Evolutionary conservation across 371 early-diverging fungal genomes (phyloP).

Genomic region (Lichtheimia hyalospora): DNA sequence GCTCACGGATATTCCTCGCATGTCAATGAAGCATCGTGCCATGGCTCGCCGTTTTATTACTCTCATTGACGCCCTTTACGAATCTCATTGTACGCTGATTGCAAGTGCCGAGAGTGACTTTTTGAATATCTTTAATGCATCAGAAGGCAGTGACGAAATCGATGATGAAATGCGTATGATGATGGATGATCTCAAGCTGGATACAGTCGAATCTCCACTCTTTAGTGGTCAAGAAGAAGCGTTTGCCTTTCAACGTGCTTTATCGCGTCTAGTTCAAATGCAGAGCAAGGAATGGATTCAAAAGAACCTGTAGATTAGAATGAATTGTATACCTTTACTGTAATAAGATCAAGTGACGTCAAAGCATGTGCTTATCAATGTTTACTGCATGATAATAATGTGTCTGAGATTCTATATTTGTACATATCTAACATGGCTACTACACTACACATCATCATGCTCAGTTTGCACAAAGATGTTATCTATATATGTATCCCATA

Average conservation of each 20-base stretch:
- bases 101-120: conserved; percentile 74
- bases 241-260: conserved; percentile 94
- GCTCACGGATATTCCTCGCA: conserved; percentile 84
- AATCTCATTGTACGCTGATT: conserved; percentile 61
- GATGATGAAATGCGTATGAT: conserved; percentile 39
- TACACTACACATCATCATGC: not conserved
- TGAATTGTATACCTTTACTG: not conserved
- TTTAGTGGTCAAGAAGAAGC: conserved; percentile 91
- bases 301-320: conserved; percentile 14
- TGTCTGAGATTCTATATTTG: too few species aligned
- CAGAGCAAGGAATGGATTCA: conserved; percentile 64
- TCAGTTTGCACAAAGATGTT: conserved; percentile 35
- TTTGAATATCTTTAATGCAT: conserved; percentile 65
- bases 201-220: conserved; percentile 60
- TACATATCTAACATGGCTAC: too few species aligned
- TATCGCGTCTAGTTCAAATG: conserved; percentile 92
- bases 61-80: conserved; percentile 91
- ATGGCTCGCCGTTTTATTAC: conserved; percentile 95
- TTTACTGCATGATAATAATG: too few species aligned
- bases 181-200: conserved; percentile 41
- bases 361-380: too few species aligned
- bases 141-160: conserved; percentile 39
- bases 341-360: too few species aligned
- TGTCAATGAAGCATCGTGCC: conserved; percentile 77
- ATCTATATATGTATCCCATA: conserved; percentile 26